These are phyloP conservation scores for Rauvolfia tetraphylla DNA, from an alignment of 257 asterid species.

Conservation along the genomic window DNA sequence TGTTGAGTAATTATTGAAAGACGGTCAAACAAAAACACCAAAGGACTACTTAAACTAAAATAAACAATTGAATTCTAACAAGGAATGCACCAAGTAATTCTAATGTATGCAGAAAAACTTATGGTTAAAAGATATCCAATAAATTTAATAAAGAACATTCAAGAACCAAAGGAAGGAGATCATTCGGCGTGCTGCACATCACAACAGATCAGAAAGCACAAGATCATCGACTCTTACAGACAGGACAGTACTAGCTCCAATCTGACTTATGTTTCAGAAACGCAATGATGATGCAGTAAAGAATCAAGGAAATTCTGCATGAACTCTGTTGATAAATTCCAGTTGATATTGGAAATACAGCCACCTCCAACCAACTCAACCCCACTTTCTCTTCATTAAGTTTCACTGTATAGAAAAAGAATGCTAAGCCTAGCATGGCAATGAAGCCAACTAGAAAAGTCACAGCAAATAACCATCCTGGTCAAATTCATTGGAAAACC, in stretches of 20 bases:
- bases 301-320: background rate
- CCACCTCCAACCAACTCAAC: background rate
- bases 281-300: background rate
- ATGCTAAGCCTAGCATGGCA: background rate
- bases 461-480: background rate
- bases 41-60: background rate
- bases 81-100: background rate
- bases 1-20: slow-evolving; percentile 9
- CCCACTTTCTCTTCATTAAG: background rate
- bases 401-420: background rate
- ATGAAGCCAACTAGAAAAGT: background rate
- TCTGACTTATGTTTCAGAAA: background rate
- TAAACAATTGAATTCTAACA: background rate
- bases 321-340: background rate
- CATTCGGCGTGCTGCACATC: background rate
- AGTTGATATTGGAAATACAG: background rate
- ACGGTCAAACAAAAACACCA: background rate
- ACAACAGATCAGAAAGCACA: background rate
- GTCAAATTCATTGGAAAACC: background rate
- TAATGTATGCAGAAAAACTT: background rate
- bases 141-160: background rate
- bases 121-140: background rate
- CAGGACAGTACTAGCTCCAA: background rate
- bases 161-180: background rate
- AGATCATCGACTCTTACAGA: background rate